Conservation (phyloP, 805 yeast genomes). For the Schwanniomyces pseudopolymorphus region DNA sequence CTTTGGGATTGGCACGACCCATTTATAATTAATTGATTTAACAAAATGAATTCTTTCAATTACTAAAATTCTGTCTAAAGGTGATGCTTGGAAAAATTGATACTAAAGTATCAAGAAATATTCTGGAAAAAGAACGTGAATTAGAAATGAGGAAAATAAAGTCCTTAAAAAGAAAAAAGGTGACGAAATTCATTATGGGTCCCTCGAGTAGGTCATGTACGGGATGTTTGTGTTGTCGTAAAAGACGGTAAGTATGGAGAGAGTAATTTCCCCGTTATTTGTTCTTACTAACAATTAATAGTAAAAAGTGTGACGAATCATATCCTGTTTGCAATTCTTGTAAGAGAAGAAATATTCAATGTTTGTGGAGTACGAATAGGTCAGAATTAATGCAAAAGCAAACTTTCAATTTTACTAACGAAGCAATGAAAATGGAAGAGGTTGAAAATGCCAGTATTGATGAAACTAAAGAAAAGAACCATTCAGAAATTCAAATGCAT, state of each 20-base stretch:
- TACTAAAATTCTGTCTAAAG: too few species aligned
- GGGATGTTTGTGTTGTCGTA: conserved; percentile 1
- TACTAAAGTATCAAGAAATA: not conserved
- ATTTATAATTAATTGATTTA: too few species aligned
- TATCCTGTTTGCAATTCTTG: conserved; percentile 21
- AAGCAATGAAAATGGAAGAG: conserved; percentile 17
- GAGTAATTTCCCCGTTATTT: not conserved
- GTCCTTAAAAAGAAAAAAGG: not conserved
- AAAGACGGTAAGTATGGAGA: not conserved
- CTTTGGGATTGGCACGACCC: not conserved
- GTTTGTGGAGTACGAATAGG: conserved; percentile 10
- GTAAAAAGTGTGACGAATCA: conserved; percentile 22
- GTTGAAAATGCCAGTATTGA: conserved; percentile 18
- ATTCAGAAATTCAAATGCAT: conserved; percentile 3
- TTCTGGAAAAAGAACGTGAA: not conserved
- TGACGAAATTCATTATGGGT: not conserved
- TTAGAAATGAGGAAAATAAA: not conserved
- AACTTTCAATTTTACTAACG: not conserved
- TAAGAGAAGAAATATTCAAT: conserved; percentile 9
- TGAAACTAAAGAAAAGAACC: conserved; percentile 9
- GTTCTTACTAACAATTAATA: conserved; percentile 1
- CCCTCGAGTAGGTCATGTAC: not conserved
- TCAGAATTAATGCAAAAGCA: not conserved
- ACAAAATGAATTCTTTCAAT: not conserved
- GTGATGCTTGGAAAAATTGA: not conserved